Evolutionary conservation across 73 alveolate species (phyloP).

Genomic region (Blepharisma stoltei): DNA sequence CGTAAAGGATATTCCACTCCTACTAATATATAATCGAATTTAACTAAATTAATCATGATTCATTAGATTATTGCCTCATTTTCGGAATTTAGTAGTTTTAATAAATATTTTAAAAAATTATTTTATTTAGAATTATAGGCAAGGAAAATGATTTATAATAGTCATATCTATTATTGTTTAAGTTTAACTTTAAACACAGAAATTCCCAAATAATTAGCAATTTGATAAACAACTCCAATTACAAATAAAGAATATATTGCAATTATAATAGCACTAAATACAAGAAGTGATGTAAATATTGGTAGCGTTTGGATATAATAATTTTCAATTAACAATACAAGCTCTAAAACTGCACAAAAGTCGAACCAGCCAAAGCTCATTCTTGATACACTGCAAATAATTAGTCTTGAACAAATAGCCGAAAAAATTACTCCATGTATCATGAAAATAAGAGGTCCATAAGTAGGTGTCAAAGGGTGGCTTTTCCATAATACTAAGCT

Average conservation of each 20-base stretch:
- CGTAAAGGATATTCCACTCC: no score
- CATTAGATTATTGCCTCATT: no score
- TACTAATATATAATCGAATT: no score
- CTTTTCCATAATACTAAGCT: not conserved
- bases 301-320: not conserved
- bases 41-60: no score
- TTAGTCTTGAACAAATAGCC: not conserved
- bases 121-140: no score
- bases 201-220: not conserved
- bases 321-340: not conserved
- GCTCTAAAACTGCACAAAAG: not conserved
- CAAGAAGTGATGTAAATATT: not conserved
- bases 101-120: no score
- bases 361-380: conserved; percentile 20
- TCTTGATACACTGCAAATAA: not conserved
- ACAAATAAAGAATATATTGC: conserved; percentile 1
- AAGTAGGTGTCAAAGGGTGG: not conserved
- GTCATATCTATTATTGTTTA: not conserved
- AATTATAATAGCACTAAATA: not conserved
- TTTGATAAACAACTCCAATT: not conserved
- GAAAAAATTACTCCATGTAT: conserved; percentile 11
- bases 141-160: no score
- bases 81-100: no score
- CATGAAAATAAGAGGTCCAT: conserved; percentile 13
- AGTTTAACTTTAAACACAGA: conserved; percentile 21